Base-by-base conservation (phyloP, 345 rosid genomes). In the Pistacia integerrima region DNA sequence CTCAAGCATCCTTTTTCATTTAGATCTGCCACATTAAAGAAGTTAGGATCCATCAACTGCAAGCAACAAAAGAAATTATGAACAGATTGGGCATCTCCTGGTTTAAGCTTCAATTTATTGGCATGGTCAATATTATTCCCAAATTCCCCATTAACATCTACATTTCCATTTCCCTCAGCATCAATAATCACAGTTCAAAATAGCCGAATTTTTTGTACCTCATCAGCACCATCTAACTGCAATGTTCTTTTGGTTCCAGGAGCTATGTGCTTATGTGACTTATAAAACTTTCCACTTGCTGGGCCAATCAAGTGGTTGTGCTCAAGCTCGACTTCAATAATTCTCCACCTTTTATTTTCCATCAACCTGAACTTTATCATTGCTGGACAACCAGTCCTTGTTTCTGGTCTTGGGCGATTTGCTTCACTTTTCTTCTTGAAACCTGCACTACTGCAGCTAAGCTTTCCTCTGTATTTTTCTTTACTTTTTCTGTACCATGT, bases 401-500 rank as follows among this genome's bases (percentile, higher is more conserved):
- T 87, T 78, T 87, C 90, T 51, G 90, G 90, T 77, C 90, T 87
- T n/a, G 90, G 90, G 5, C 85, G 78, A 61, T 85, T 85, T 44
- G 90, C 90, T 73, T 87, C 90, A 25, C 87, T 87, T 68, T 77
- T 87, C 80, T 87, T 87, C 74, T 87, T 85, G 87, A 85, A 87
- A 60, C 90, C 90, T 68, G 87, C 90, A 80, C 83, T 85, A 62
- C 90, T 87, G 75, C 90, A 87, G 83, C 88, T 87, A 55, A 87
- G 82, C 72, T 87, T 87, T 69, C 87, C 88, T 78, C 88, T 85
- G 63, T 87, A 87, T 69, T 84, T 82, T 78, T 87, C 90, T 80
- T 82, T 87, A 76, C 88, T 84, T 82, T 87, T 87, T 56, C 90
- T 80, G 65, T 83, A 87, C 90, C 90, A 87, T 1, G 90, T 85